Evolutionary conservation across 805 yeast genomes (phyloP).

Genomic region (Ogataea henricii): DNA sequence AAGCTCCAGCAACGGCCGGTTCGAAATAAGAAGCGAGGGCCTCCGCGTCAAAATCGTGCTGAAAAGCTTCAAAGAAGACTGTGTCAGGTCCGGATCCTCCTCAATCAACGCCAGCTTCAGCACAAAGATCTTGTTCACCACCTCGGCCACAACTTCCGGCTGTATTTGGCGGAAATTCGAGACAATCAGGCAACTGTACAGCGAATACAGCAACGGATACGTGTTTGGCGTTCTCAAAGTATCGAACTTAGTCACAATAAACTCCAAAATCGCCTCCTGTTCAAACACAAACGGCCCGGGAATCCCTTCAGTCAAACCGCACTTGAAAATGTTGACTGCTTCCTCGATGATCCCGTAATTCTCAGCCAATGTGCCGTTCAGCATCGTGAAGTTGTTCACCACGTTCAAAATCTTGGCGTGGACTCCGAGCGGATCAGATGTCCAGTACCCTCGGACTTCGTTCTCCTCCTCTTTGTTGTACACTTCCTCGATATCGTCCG

Average conservation of each 20-base stretch:
- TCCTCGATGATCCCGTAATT: slow-evolving; percentile 60
- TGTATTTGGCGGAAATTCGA: slow-evolving; percentile 38
- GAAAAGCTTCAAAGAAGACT: slow-evolving; percentile 52
- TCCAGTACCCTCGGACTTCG: slow-evolving; percentile 46
- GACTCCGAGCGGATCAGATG: slow-evolving; percentile 46
- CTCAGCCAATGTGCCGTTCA: slow-evolving; percentile 38
- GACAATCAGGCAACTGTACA: slow-evolving; percentile 47
- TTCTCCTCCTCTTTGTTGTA: slow-evolving; percentile 36
- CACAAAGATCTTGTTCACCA: slow-evolving; percentile 43
- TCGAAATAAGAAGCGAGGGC: slow-evolving; percentile 49
- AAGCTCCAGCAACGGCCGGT: slow-evolving; percentile 18
- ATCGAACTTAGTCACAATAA: slow-evolving; percentile 38
- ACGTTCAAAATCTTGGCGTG: slow-evolving; percentile 44
- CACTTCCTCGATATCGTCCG: slow-evolving; percentile 51
- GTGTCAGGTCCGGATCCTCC: slow-evolving; percentile 61
- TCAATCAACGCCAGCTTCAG: slow-evolving; percentile 38
- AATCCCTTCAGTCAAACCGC: slow-evolving; percentile 62
- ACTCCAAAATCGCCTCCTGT: slow-evolving; percentile 42
- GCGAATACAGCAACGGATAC: slow-evolving; percentile 45
- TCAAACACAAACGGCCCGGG: slow-evolving; percentile 68
- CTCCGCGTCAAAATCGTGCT: slow-evolving; percentile 48
- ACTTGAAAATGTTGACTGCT: slow-evolving; percentile 60
- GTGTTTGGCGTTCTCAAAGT: slow-evolving; percentile 33
- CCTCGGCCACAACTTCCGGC: slow-evolving; percentile 36
- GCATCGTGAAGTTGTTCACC: slow-evolving; percentile 45